Conservation (phyloP, 352 stramenopile species). For the Aphanomyces euteiches region DNA sequence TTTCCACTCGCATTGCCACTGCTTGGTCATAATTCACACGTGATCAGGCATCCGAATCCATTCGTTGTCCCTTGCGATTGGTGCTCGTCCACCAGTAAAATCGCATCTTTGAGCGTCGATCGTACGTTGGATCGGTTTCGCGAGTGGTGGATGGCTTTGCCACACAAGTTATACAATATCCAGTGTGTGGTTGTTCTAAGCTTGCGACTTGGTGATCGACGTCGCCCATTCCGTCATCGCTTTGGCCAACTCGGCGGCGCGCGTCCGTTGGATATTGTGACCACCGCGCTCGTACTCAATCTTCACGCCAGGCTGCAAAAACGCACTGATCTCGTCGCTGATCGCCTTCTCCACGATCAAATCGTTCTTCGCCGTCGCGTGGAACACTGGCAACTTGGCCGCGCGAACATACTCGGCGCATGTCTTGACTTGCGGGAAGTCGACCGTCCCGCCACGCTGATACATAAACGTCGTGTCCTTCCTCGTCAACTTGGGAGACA, state of each 20-base stretch:
- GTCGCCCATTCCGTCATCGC: constrained; percentile 4
- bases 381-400: background rate
- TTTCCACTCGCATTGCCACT: too few relatives aligned
- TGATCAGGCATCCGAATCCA: too few relatives aligned
- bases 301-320: background rate
- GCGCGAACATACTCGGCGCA: background rate
- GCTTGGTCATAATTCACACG: too few relatives aligned
- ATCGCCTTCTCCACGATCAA: constrained; percentile 18
- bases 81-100: too few relatives aligned
- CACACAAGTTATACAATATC: too few relatives aligned
- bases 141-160: too few relatives aligned
- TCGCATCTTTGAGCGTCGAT: too few relatives aligned
- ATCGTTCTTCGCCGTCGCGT: constrained; percentile 11
- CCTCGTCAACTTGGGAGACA: background rate
- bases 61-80: too few relatives aligned
- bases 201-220: too few relatives aligned
- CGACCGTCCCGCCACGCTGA: constrained; percentile 3
- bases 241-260: background rate
- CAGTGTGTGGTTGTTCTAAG: too few relatives aligned
- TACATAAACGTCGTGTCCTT: constrained; percentile 17
- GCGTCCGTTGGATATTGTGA: constrained; percentile 25
- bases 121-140: too few relatives aligned
- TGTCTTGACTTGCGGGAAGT: background rate
- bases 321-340: background rate
- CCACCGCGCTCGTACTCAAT: constrained; percentile 2